phyloP scores from a whole-genome alignment of 2,329 filamentous ascomycete species.

The Aspergillus spinulosporus region DNA sequence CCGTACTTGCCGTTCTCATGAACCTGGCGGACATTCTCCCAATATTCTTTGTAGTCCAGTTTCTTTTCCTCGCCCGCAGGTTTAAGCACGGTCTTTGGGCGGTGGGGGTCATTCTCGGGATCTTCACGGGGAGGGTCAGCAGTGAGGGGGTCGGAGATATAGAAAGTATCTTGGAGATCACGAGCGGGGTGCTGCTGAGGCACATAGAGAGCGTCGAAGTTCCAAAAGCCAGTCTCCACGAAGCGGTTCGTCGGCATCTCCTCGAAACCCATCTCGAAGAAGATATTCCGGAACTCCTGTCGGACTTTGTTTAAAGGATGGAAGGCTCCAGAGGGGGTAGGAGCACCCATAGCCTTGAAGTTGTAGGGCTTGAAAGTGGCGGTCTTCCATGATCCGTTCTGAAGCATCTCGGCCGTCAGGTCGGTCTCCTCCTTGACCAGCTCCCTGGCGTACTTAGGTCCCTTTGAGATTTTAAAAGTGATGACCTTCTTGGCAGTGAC shows the following conservation, averaged over 20 bases:
- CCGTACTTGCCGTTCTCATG: slow-evolving; percentile 91
- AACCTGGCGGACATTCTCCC: slow-evolving; percentile 80
- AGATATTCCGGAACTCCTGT: slow-evolving; percentile 93
- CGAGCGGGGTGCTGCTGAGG: slow-evolving; percentile 97
- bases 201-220: slow-evolving; percentile 95
- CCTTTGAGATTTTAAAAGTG: slow-evolving; percentile 80
- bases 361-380: slow-evolving; percentile 84
- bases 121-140: slow-evolving; percentile 68
- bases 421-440: slow-evolving; percentile 94
- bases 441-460: slow-evolving; percentile 81
- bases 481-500: slow-evolving; percentile 81
- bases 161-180: slow-evolving; percentile 97
- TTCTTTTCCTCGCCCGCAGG: slow-evolving; percentile 46
- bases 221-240: slow-evolving; percentile 98
- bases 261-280: slow-evolving; percentile 98
- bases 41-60: slow-evolving; percentile 79
- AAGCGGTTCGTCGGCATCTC: slow-evolving; percentile 96
- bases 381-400: slow-evolving; percentile 84
- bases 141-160: slow-evolving; percentile 82
- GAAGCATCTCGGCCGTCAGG: slow-evolving; percentile 88
- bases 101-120: slow-evolving; percentile 44
- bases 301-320: slow-evolving; percentile 84
- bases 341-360: slow-evolving; percentile 67
- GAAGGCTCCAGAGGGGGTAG: slow-evolving; percentile 50
- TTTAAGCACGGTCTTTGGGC: slow-evolving; percentile 40